These are phyloP conservation scores for Microsporum audouinii DNA, from an alignment of 2,329 filamentous ascomycete genomes.

Conservation along the genomic window DNA sequence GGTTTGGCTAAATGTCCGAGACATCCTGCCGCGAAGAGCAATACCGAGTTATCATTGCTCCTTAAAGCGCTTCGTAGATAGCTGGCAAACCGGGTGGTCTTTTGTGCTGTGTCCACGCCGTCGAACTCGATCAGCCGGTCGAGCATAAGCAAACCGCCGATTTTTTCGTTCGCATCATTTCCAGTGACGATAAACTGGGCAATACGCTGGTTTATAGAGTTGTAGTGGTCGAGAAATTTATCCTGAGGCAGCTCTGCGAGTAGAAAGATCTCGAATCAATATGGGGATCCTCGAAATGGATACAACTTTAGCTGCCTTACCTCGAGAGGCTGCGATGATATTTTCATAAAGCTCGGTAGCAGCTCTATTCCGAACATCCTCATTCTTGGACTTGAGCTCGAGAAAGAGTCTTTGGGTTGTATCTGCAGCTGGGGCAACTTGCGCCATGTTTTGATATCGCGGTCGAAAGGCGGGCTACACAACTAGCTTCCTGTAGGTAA, in stretches of 20 bases:
- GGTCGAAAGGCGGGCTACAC: background rate
- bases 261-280: background rate
- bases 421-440: conserved; percentile 37
- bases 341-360: conserved; percentile 39
- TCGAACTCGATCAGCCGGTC: conserved; percentile 94
- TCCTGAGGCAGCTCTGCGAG: conserved; percentile 62
- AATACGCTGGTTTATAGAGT: conserved; percentile 54
- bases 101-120: conserved; percentile 81
- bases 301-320: conserved; percentile 20
- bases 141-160: conserved; percentile 84
- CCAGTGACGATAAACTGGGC: conserved; percentile 70
- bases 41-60: conserved; percentile 80
- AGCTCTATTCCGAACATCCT: conserved; percentile 39
- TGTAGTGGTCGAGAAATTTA: conserved; percentile 62
- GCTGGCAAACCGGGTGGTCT: conserved; percentile 87
- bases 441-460: conserved; percentile 30
- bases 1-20: conserved; percentile 84
- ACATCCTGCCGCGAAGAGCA: conserved; percentile 80
- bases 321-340: conserved; percentile 37
- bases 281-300: background rate
- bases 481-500: background rate
- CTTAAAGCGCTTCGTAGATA: conserved; percentile 79
- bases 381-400: conserved; percentile 48
- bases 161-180: conserved; percentile 72
- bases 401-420: conserved; percentile 45